Conservation (phyloP, 257 asterid species). For the Buddleja alternifolia region DNA sequence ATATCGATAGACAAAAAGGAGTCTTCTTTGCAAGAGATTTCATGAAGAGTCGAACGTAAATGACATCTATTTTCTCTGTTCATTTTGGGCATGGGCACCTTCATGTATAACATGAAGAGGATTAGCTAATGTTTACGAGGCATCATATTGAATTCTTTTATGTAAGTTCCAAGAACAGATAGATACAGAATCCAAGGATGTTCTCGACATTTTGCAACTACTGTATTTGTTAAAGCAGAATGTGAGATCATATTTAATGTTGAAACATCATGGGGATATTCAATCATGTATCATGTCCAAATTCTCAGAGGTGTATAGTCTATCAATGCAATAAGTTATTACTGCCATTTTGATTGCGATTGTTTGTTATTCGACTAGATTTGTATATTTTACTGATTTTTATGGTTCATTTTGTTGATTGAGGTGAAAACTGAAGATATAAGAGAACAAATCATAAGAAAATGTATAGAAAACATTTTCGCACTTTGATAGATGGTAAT, state of each 20-base stretch:
- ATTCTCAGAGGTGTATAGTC: background rate
- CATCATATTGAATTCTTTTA: background rate
- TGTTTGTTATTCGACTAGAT: background rate
- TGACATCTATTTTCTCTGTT: background rate
- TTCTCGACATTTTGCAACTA: background rate
- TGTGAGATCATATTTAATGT: background rate
- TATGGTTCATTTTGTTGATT: too few relatives aligned
- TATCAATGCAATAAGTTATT: background rate
- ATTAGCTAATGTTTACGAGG: constrained; percentile 6
- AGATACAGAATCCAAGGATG: background rate
- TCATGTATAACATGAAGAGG: background rate
- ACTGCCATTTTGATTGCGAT: background rate
- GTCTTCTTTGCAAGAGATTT: constrained; percentile 56
- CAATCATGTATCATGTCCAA: background rate
- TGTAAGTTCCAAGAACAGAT: constrained; percentile 19
- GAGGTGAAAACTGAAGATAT: too few relatives aligned
- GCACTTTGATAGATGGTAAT: too few relatives aligned
- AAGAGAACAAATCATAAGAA: too few relatives aligned
- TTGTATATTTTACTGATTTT: too few relatives aligned
- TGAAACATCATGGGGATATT: background rate
- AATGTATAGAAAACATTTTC: too few relatives aligned
- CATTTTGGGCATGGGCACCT: constrained; percentile 3
- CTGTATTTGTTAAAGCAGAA: background rate
- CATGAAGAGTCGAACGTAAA: constrained; percentile 31
- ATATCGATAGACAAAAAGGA: constrained; percentile 60